Conservation (phyloP, 345 rosid species). For the Cardamine chenopodiifolia region DNA sequence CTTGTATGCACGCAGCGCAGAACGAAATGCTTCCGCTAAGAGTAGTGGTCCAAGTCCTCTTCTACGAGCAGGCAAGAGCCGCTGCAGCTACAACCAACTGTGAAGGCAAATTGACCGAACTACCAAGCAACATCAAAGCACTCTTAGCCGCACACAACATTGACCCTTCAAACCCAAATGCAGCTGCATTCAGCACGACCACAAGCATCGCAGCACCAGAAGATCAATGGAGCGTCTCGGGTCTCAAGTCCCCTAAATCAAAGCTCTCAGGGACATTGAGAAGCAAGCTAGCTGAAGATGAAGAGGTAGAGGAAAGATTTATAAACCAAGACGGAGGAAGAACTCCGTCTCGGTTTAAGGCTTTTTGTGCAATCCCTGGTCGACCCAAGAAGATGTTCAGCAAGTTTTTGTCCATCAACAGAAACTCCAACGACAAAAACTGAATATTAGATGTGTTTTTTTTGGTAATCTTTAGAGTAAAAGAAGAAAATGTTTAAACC, state of each 20-base stretch:
- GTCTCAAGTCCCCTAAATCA: conserved; percentile 76
- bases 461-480: conserved; percentile 36
- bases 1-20: conserved; percentile 98
- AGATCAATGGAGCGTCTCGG: conserved; percentile 95
- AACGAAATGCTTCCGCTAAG: conserved; percentile 88
- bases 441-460: conserved; percentile 5
- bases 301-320: conserved; percentile 61
- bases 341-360: conserved; percentile 63
- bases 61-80: conserved; percentile 92
- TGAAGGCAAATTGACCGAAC: conserved; percentile 70
- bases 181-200: conserved; percentile 65
- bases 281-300: conserved; percentile 87
- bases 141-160: conserved; percentile 71
- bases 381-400: conserved; percentile 63
- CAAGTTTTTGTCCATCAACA: conserved; percentile 61
- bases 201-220: conserved; percentile 63
- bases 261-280: conserved; percentile 65
- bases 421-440: conserved; percentile 49
- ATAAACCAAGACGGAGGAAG: conserved; percentile 64
- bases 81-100: conserved; percentile 45
- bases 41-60: conserved; percentile 95
- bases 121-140: conserved; percentile 87
- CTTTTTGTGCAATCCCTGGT: conserved; percentile 76
- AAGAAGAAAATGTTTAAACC: conserved; percentile 30
- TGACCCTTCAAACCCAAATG: conserved; percentile 68